phyloP scores from a whole-genome alignment of 2,329 filamentous ascomycete genomes.

The Cordyceps cicadae region DNA sequence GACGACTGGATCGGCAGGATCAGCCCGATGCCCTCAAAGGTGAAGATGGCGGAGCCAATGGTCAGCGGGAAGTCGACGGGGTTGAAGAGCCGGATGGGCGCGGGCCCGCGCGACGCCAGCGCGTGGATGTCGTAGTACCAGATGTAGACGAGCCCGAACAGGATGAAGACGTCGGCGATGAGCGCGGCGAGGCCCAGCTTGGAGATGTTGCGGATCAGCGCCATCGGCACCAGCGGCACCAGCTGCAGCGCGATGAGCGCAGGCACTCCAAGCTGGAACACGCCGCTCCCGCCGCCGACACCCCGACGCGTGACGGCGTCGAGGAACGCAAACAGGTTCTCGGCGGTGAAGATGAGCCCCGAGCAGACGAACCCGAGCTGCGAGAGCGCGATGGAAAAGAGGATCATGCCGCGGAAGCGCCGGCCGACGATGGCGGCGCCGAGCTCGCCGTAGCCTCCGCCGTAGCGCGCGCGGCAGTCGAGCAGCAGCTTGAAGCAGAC shows the following conservation, averaged over 20 bases:
- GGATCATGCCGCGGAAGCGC: conserved; percentile 55
- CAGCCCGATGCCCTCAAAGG: conserved; percentile 69
- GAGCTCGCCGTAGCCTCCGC: conserved; percentile 67
- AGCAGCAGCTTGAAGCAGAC: conserved; percentile 65
- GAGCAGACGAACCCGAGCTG: conserved; percentile 73
- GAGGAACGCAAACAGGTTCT: conserved; percentile 62
- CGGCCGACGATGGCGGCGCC: conserved; percentile 58
- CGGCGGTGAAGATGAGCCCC: conserved; percentile 68
- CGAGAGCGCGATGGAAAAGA: conserved; percentile 63
- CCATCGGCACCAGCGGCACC: conserved; percentile 54
- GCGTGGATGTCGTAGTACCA: conserved; percentile 60
- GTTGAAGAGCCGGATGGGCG: conserved; percentile 61
- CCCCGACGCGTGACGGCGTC: conserved; percentile 42
- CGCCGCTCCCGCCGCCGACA: conserved; percentile 29
- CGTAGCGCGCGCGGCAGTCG: conserved; percentile 53
- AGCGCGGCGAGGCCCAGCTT: conserved; percentile 63
- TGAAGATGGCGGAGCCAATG: conserved; percentile 67
- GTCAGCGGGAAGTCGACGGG: conserved; percentile 60
- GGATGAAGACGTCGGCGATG: conserved; percentile 63
- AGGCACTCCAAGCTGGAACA: conserved; percentile 42
- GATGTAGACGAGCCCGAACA: conserved; percentile 63
- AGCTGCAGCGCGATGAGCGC: conserved; percentile 60
- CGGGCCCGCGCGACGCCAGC: conserved; percentile 47
- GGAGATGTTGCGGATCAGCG: conserved; percentile 66
- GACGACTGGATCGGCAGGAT: conserved; percentile 69